Evolutionary conservation across 2,329 filamentous ascomycete genomes (phyloP).

Genomic region (Paraconiothyrium sp.): DNA sequence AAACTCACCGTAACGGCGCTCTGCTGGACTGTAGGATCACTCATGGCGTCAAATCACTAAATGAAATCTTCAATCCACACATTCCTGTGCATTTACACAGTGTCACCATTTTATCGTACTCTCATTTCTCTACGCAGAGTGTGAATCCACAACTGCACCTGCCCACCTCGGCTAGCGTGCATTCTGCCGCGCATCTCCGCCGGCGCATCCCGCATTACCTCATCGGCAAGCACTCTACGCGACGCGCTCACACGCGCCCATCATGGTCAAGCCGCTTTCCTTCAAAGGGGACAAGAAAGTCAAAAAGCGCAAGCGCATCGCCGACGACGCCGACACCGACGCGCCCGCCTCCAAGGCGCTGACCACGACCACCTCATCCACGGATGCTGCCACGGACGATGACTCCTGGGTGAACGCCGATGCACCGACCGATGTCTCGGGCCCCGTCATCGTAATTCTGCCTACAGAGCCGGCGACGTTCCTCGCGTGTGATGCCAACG

Average conservation of each 20-base stretch:
- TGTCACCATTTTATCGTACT: not conserved
- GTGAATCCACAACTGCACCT: slow-evolving; percentile 6
- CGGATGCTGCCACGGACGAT: slow-evolving; percentile 67
- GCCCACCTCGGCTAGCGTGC: slow-evolving; percentile 1
- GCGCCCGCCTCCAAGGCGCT: slow-evolving; percentile 45
- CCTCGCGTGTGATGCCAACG: slow-evolving; percentile 84
- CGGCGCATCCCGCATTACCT: slow-evolving; percentile 32
- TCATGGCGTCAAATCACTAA: slow-evolving; percentile 28
- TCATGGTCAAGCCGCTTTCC: slow-evolving; percentile 86
- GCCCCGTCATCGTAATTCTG: slow-evolving; percentile 84
- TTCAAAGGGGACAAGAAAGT: slow-evolving; percentile 98
- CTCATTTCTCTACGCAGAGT: not conserved
- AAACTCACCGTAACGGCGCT: slow-evolving; percentile 45
- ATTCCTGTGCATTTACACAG: too few species aligned
- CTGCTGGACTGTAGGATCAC: slow-evolving; percentile 33
- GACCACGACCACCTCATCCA: slow-evolving; percentile 41
- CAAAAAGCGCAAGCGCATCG: slow-evolving; percentile 86
- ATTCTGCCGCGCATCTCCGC: slow-evolving; percentile 35
- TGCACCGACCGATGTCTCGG: slow-evolving; percentile 74
- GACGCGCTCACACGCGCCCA: slow-evolving; percentile 13
- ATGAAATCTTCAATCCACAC: not conserved
- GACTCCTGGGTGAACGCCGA: slow-evolving; percentile 95
- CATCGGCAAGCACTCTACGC: slow-evolving; percentile 15
- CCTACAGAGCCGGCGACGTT: slow-evolving; percentile 77
- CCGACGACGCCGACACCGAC: slow-evolving; percentile 59